phyloP scores from a whole-genome alignment of 345 rosid species.

The Salix koriyanagi region DNA sequence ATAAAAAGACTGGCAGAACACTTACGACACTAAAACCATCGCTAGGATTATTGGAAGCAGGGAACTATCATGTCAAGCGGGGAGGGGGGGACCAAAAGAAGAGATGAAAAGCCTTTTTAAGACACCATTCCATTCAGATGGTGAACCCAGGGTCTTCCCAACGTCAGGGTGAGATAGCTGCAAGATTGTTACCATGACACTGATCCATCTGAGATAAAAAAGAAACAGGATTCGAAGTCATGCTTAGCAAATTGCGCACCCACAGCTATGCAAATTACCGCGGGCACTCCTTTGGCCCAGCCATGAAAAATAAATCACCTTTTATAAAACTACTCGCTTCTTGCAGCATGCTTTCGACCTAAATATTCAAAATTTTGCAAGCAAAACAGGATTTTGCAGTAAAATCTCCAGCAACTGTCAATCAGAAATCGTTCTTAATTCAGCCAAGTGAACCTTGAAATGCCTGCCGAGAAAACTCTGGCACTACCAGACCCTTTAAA shows the following conservation, averaged over 20 bases:
- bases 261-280: not conserved
- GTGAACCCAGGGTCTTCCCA: not conserved
- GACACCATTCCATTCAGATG: constrained; percentile 4
- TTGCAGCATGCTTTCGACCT: not conserved
- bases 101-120: not conserved
- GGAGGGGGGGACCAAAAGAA: not conserved
- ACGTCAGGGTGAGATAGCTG: not conserved
- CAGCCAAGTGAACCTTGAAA: not conserved
- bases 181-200: constrained; percentile 1
- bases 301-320: not conserved
- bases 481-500: not conserved
- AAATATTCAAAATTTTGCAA: constrained; percentile 4
- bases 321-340: not conserved
- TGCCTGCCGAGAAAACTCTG: not conserved
- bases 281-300: constrained; percentile 10
- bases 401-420: not conserved
- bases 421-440: not conserved
- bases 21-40: not conserved
- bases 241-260: not conserved
- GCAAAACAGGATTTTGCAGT: not conserved
- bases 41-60: not conserved
- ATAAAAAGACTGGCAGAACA: not conserved
- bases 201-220: not conserved
- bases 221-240: constrained; percentile 6
- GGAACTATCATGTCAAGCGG: not conserved